Percentiles rank a stretch among this genome's conserved stretches.
Conservation (phyloP, 1,284 basidiomycete species). For the Tilletia indica region DNA sequence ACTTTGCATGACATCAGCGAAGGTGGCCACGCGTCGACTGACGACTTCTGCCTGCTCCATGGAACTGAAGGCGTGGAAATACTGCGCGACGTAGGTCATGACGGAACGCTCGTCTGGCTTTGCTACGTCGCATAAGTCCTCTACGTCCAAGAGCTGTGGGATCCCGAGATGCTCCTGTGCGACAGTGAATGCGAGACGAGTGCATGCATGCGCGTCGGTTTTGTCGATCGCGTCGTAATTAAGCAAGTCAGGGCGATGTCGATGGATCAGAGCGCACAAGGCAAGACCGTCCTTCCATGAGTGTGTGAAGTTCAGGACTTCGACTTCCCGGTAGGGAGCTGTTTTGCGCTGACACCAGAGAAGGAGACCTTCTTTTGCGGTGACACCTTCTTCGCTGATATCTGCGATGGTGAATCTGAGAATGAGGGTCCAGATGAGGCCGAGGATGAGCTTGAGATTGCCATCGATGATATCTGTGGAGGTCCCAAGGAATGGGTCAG, state of each 20-base stretch:
- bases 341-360: conserved; percentile 99
- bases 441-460: conserved; percentile 92
- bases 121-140: conserved; percentile 84
- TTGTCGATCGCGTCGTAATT: conserved; percentile 73
- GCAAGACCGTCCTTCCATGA: conserved; percentile 94
- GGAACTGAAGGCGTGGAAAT: conserved; percentile 94
- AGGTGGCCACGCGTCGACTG: conserved; percentile 87
- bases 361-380: conserved; percentile 87
- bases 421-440: conserved; percentile 98
- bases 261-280: conserved; percentile 92
- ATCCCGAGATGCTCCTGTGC: conserved; percentile 32
- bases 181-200: conserved; percentile 29
- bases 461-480: conserved; percentile 88
- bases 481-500: not conserved
- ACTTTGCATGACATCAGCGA: conserved; percentile 85
- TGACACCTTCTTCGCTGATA: conserved; percentile 95
- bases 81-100: conserved; percentile 93
- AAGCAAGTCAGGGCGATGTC: conserved; percentile 89
- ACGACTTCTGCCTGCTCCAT: conserved; percentile 96
- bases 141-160: conserved; percentile 90
- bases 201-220: conserved; percentile 62
- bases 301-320: conserved; percentile 86
- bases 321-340: conserved; percentile 80
- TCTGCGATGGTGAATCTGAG: conserved; percentile 86
- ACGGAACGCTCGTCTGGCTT: conserved; percentile 91